Percentiles rank a stretch among this genome's conserved stretches.
Conservation (phyloP, 1,139 yeast genomes). For the Waltiozyma solani region DNA sequence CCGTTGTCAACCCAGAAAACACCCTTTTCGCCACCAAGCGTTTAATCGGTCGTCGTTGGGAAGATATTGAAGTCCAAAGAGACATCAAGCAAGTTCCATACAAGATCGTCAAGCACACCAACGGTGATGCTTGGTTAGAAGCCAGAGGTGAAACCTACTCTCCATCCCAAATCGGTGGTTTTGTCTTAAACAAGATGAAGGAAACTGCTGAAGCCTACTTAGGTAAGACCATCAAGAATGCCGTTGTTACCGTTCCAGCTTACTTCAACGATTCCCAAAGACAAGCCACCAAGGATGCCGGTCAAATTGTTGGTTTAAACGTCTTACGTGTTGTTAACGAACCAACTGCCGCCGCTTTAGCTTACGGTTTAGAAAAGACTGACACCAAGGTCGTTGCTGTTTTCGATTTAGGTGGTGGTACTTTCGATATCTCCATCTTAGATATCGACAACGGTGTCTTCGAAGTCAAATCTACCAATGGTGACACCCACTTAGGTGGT, state of each 20-base stretch:
- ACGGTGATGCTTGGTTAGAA: constrained; percentile 50
- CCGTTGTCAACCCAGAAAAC: constrained; percentile 52
- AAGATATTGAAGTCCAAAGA: constrained; percentile 54
- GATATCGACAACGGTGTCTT: constrained; percentile 78
- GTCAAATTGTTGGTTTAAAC: constrained; percentile 54
- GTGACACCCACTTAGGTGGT: constrained; percentile 79
- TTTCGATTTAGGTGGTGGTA: constrained; percentile 78
- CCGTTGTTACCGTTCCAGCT: constrained; percentile 76
- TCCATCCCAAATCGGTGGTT: constrained; percentile 49
- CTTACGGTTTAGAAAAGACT: constrained; percentile 51
- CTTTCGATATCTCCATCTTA: constrained; percentile 70
- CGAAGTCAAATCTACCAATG: constrained; percentile 76
- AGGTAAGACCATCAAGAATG: constrained; percentile 34
- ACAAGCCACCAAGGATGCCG: constrained; percentile 69
- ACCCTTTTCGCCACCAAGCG: constrained; percentile 72
- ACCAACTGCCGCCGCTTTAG: constrained; percentile 78
- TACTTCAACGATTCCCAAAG: constrained; percentile 73
- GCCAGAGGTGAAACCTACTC: constrained; percentile 29
- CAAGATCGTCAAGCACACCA: constrained; percentile 37
- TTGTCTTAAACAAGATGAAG: constrained; percentile 45
- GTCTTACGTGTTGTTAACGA: constrained; percentile 66
- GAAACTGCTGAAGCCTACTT: constrained; percentile 41
- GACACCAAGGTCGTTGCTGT: constrained; percentile 65
- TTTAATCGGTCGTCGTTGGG: constrained; percentile 56
- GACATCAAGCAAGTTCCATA: constrained; percentile 50